phyloP scores from a whole-genome alignment of 176 grass and related monocot genomes.

The Oryza glumipatula region DNA sequence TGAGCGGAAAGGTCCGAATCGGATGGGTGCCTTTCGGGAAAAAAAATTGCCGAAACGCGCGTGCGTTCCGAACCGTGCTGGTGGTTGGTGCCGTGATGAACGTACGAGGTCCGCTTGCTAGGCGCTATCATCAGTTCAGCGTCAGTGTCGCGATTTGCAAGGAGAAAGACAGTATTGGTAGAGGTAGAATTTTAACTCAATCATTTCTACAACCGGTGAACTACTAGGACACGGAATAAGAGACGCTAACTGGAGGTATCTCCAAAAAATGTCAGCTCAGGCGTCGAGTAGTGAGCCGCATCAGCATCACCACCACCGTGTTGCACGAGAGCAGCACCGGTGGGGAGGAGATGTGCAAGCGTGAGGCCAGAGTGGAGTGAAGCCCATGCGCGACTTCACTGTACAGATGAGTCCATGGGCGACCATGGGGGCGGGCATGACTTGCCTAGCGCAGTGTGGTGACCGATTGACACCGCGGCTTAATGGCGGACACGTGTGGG shows the following conservation, averaged over 20 bases:
- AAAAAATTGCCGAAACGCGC: neutral
- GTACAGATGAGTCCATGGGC: neutral
- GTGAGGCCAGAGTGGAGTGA: conserved; percentile 9
- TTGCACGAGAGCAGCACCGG: neutral
- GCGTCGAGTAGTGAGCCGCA: neutral
- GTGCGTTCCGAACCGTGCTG: neutral
- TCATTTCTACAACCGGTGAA: neutral
- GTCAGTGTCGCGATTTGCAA: neutral
- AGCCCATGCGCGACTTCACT: conserved; percentile 18
- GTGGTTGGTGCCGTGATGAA: neutral
- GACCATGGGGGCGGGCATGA: neutral
- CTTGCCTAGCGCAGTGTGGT: neutral
- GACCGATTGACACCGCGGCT: conserved; percentile 7
- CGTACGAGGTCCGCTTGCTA: neutral
- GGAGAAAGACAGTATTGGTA: neutral
- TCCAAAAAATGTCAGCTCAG: neutral
- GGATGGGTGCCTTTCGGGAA: neutral
- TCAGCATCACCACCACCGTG: neutral
- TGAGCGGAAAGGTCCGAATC: neutral
- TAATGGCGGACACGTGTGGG: conserved; percentile 33
- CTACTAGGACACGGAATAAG: neutral
- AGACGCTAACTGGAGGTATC: neutral
- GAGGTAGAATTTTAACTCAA: too few relatives aligned
- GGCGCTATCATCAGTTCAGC: neutral
- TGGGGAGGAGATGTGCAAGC: neutral